Evolutionary conservation across 1,139 yeast species (phyloP).

Genomic region (Blastobotrys petasosporus): DNA sequence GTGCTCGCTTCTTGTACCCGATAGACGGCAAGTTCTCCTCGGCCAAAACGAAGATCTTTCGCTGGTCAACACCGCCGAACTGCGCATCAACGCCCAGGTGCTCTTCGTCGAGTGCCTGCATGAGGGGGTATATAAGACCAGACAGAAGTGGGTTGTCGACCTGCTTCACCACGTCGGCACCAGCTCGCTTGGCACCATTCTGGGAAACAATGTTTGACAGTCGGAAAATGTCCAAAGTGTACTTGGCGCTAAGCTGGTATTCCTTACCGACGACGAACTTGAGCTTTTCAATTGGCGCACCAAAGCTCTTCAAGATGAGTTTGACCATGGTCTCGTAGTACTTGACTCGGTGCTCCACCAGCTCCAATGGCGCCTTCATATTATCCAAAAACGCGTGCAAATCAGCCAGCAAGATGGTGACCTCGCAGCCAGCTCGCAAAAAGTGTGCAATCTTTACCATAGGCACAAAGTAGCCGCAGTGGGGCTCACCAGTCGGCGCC

Average conservation of each 20-base stretch:
- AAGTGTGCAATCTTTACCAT: conserved; percentile 96
- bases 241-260: conserved; percentile 71
- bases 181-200: conserved; percentile 97
- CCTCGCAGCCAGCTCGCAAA: conserved; percentile 93
- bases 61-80: conserved; percentile 98
- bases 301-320: conserved; percentile 75
- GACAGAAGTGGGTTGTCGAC: conserved; percentile 88
- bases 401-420: conserved; percentile 90
- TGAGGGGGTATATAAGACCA: conserved; percentile 92
- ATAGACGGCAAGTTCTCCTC: conserved; percentile 84
- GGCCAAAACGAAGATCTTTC: conserved; percentile 95
- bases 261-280: conserved; percentile 81
- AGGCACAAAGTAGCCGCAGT: conserved; percentile 97
- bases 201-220: conserved; percentile 79
- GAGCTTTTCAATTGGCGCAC: conserved; percentile 86
- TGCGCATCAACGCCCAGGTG: conserved; percentile 86
- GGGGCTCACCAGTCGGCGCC: conserved; percentile 96
- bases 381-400: conserved; percentile 95
- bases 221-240: conserved; percentile 83
- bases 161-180: conserved; percentile 99
- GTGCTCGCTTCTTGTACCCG: conserved; percentile 96
- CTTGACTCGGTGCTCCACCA: conserved; percentile 79
- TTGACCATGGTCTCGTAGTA: conserved; percentile 82
- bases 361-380: conserved; percentile 97
- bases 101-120: conserved; percentile 98